Evolutionary conservation across 768 basidiomycete genomes (phyloP), one percentile per base, ranked within the genome.

Genomic region (Suillus paluster): DNA sequence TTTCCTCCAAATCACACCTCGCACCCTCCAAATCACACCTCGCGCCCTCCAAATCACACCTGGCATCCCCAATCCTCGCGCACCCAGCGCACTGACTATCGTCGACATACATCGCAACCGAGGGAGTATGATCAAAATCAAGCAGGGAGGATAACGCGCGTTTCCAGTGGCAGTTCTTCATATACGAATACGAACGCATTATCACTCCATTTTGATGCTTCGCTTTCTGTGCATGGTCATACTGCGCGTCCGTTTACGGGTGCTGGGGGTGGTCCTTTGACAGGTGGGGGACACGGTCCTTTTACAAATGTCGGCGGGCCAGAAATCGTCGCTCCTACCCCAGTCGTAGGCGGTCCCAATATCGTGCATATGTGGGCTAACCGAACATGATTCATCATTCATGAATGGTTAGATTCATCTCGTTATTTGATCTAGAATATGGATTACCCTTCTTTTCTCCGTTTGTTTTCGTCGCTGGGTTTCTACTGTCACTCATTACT

Each of bases 191-290:
- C 73, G 8, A 74, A 75, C 30, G 73, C 73, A 62, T 63, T 75
- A 70, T 76, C 75, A 45, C 71, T 75, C 60, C 70, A 71, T 71
- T 75, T 75, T 68, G 73, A 75, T 73, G 73, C 73, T 73, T 75
- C 73, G 57, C 66, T 70, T 63, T 64, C 73, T 25, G 41, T 68
- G 57, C 73, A 73, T 61, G 73, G 65, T 58, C 62, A 68, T 41
- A 63, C 60, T 57, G 38, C 27, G 30, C 68, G 66, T 56, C 58
- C 59, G 42, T 48, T 64, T 63, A 60, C 70, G 59, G 62, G 44
- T 41, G 21, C 55, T 39, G 63, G 59, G 34, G 45, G 42, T 56
- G 68, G 73, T 54, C 58, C 58, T 38, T 42, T 64, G 64, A 60
- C 71, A 61, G 61, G 59, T 48, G 27, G 49, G 11, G 49, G 11